Base-by-base conservation (phyloP, 1,139 yeast species). In the Pneumocystis oryctolagi region DNA sequence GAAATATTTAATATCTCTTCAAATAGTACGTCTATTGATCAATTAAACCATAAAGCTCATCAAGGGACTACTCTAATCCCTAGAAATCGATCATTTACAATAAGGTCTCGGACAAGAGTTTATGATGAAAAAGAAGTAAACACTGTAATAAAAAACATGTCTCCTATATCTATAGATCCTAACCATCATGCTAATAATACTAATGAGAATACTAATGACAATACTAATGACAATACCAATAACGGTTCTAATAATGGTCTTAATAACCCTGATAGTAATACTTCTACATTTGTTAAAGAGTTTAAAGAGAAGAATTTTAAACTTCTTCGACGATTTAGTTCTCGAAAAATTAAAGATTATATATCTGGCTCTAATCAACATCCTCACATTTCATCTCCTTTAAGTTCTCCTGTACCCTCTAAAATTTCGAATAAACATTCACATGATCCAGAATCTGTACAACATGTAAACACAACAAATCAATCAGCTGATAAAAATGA, bases 1-100 rank as follows among this genome's bases (percentile, higher is more conserved):
- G 64, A 71, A 66, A 66, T 65, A 37, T 35, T 57, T 55, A 53
- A 63, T 25, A 58, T 61, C 40, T 20, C 69, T 62, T 61, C 37
- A 25, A 64, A n/a, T 39, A 47, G 16, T 34, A 25, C 56, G 30
- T 57, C 16, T 59, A 47, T 31, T 18, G 12, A 42, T 55, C 58
- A 59, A 57, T 39, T 64, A 58, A 34, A 42, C 58, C 6, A 55
- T 34, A 20, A 56, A 32, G 20, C 60, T 61, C 8, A 40, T 39
- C 32, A 34, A 34, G 6, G 40, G 2, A 32, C 42, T 5, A 20
- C 34, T 9, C 35, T 35, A 9, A 8, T 58, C 9, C 20, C 56
- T 9, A 32, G 40, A 31, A 42, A 39, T 6, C 40, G 58, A 1
- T 53, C 60, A 8, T 39, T 61, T 30, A 31, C 65, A 14, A 37